These are phyloP conservation scores for Arthrobotrys sphaeroides DNA, from an alignment of 2,329 filamentous ascomycete genomes.

Conservation along the genomic window DNA sequence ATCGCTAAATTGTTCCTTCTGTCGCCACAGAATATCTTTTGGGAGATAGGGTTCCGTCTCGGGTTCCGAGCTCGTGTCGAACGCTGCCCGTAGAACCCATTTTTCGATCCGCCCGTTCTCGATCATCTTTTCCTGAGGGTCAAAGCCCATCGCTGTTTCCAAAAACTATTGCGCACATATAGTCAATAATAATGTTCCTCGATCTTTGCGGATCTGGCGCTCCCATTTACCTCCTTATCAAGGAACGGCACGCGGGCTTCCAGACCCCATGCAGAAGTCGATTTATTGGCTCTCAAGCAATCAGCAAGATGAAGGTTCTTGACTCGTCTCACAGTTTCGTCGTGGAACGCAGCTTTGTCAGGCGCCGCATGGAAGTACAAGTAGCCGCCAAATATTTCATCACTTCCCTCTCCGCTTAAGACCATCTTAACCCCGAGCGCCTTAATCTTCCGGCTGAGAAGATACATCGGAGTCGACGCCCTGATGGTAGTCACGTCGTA, in stretches of 20 bases:
- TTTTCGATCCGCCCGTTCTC: conserved; percentile 89
- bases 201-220: neutral
- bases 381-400: conserved; percentile 98
- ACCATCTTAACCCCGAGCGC: conserved; percentile 99
- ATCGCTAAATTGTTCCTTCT: conserved; percentile 99
- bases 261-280: conserved; percentile 95
- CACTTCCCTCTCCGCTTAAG: conserved; percentile 91
- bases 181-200: conserved; percentile 16
- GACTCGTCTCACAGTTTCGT: conserved; percentile 90
- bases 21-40: conserved; percentile 93
- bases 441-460: conserved; percentile 98
- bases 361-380: conserved; percentile 98
- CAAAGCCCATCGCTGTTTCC: conserved; percentile 89
- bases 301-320: conserved; percentile 98
- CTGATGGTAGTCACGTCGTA: conserved; percentile 99
- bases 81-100: conserved; percentile 97
- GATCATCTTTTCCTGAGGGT: conserved; percentile 96
- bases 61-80: conserved; percentile 90
- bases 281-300: conserved; percentile 98
- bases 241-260: conserved; percentile 98
- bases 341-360: conserved; percentile 89
- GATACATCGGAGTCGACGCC: conserved; percentile 97
- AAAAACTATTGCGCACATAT: conserved; percentile 73
- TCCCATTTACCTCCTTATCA: conserved; percentile 78
- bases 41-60: conserved; percentile 86